Evolutionary conservation across 192 early-diverging fungal genomes (phyloP).

Genomic region (Gryganskiella cystojenkinii): DNA sequence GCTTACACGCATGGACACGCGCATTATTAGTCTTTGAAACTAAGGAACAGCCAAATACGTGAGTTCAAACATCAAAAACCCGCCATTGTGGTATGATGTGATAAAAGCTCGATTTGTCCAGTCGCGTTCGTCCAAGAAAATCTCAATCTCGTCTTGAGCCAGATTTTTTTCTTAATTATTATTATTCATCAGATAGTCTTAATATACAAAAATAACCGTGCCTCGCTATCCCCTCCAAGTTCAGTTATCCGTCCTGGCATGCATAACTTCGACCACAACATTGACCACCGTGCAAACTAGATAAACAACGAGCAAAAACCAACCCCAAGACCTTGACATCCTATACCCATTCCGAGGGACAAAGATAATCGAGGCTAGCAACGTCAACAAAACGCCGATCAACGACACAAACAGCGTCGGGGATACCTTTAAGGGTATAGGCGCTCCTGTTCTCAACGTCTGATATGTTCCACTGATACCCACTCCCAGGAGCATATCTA

Average conservation of each 20-base stretch:
- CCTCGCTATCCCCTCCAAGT: too few relatives aligned
- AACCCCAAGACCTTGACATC: constrained; percentile 70
- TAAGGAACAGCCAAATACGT: too few relatives aligned
- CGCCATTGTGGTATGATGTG: too few relatives aligned
- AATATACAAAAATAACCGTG: too few relatives aligned
- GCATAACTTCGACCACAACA: constrained; percentile 62
- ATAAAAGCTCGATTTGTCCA: too few relatives aligned
- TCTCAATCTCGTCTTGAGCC: too few relatives aligned
- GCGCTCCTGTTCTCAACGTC: constrained; percentile 58
- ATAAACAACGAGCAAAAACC: constrained; percentile 67
- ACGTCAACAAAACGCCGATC: constrained; percentile 70
- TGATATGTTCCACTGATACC: constrained; percentile 79
- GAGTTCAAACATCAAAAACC: too few relatives aligned
- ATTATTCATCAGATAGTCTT: too few relatives aligned
- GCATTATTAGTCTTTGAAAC: too few relatives aligned
- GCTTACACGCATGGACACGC: too few relatives aligned
- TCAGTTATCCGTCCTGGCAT: constrained; percentile 3
- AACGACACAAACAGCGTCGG: constrained; percentile 77
- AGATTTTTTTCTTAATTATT: too few relatives aligned
- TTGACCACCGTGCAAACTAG: constrained; percentile 69
- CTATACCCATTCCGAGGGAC: constrained; percentile 72
- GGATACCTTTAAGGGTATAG: constrained; percentile 69
- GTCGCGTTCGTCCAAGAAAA: too few relatives aligned
- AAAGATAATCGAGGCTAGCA: constrained; percentile 66
- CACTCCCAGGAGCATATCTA: constrained; percentile 85